A percentile compares a stretch with the other conserved stretches of the same genome.
These are phyloP conservation scores for Athelia psychrophila DNA, from an alignment of 1,284 basidiomycete species.

Conservation along the genomic window DNA sequence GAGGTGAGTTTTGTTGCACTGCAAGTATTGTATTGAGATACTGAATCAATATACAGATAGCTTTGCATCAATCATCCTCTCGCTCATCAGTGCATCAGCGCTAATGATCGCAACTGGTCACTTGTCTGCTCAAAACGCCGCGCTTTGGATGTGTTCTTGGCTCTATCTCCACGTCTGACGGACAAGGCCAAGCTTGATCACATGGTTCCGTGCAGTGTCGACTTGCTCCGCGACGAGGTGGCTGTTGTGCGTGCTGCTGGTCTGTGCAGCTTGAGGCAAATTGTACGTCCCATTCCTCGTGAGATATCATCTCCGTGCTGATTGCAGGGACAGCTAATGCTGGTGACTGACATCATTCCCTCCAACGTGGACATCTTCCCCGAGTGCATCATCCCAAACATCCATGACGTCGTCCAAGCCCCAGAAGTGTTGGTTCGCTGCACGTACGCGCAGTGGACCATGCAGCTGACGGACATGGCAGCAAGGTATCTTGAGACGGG, in stretches of 20 bases:
- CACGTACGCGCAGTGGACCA: conserved; percentile 86
- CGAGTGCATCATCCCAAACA: conserved; percentile 94
- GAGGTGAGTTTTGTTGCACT: conserved; percentile 71
- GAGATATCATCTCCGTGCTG: neutral
- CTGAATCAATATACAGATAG: conserved; percentile 57
- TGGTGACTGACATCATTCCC: conserved; percentile 85
- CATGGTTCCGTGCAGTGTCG: conserved; percentile 89
- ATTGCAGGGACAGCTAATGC: conserved; percentile 60
- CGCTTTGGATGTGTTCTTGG: conserved; percentile 86
- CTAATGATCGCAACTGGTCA: conserved; percentile 88
- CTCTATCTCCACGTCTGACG: conserved; percentile 78
- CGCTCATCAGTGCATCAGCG: conserved; percentile 84
- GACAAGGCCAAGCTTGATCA: conserved; percentile 97
- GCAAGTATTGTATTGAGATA: conserved; percentile 3
- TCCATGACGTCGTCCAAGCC: conserved; percentile 80
- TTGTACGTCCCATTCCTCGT: conserved; percentile 51
- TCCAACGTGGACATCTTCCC: conserved; percentile 90
- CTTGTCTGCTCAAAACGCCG: conserved; percentile 86
- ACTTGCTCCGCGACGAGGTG: conserved; percentile 84
- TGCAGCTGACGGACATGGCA: conserved; percentile 81
- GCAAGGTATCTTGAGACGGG: conserved; percentile 89
- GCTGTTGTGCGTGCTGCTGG: conserved; percentile 80
- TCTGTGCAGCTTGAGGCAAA: conserved; percentile 79
- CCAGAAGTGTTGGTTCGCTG: conserved; percentile 86
- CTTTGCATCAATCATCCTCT: conserved; percentile 76